Percentiles rank a stretch among this genome's conserved stretches.
phyloP scores from a whole-genome alignment of 176 grass and related monocot species.

The Cenchrus fungigraminus region DNA sequence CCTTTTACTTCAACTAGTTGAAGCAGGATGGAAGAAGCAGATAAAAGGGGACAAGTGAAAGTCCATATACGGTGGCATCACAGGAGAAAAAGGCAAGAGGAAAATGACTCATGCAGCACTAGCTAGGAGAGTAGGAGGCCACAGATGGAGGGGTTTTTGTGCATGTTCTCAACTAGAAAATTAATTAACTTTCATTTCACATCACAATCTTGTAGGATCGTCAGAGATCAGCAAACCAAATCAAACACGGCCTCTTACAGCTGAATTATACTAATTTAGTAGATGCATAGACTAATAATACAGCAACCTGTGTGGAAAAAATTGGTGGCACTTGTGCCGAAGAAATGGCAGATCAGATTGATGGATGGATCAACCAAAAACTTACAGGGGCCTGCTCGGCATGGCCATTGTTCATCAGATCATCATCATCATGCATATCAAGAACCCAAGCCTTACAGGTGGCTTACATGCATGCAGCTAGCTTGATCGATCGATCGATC shows the following conservation, averaged over 20 bases:
- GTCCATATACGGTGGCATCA: constrained; percentile 39
- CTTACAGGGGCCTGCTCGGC: constrained; percentile 29
- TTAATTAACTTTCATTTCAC: neutral
- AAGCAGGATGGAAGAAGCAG: neutral
- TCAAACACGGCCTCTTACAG: constrained; percentile 14
- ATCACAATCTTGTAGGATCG: constrained; percentile 4
- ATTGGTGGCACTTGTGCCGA: neutral
- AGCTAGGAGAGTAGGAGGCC: neutral
- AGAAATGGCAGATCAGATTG: constrained; percentile 21
- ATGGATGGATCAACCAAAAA: constrained; percentile 45
- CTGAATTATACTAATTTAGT: neutral
- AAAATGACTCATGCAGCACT: constrained; percentile 60
- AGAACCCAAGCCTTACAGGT: constrained; percentile 48
- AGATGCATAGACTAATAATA: neutral
- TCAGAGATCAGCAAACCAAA: constrained; percentile 6
- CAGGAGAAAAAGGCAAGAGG: neutral
- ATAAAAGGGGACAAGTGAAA: constrained; percentile 10
- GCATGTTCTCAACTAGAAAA: constrained; percentile 22
- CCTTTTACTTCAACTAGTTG: constrained; percentile 7
- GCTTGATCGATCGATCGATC: neutral
- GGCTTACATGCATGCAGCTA: constrained; percentile 43
- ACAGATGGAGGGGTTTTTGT: neutral
- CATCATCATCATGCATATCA: constrained; percentile 41
- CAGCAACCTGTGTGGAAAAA: neutral
- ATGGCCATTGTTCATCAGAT: constrained; percentile 34